Evolutionary conservation across 306 rosid genomes (phyloP), one percentile per base, ranked within the genome.

Genomic region (Ammopiptanthus mongolicus): DNA sequence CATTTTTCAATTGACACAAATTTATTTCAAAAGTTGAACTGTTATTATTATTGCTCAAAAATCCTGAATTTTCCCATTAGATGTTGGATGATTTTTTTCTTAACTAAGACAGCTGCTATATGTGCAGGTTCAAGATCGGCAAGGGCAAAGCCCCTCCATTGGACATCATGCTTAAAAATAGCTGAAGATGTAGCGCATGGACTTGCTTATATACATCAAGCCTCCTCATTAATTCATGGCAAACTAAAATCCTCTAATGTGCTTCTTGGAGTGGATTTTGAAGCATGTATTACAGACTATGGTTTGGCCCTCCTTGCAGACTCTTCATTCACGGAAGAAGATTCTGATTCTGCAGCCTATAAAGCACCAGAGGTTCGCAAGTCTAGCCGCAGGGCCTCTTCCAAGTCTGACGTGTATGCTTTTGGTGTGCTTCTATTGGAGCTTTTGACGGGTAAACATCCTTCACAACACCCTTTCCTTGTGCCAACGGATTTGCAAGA

Each of bases 91-190:
- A 61, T 70, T 15, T 11, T 11, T 63, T 63, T 76, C 39, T 19
- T 22, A 29, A 50, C 79, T 65, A 31, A 50, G 51, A 42, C 52
- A 50, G 23, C 68, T 89, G 78, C 31, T 52, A 53, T 58, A 42
- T 73, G 75, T 62, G 82, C 76, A 93, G 98, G 98, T 48, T 90
- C 97, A 10, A 86, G 87, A 81, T 87, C 97, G 50, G 70, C 91
- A 0, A 84, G 97, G 79, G 94, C 98, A 0, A 94, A 91, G 87
- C 97, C 98, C 41, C 85, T 94, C 14, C 98, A 94, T 79, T 94
- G 98, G 98, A 94, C 98, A 19, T 94, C 98, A 76, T 91, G 98
- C 82, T 81, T 94, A 70, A 94, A 94, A 88, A 91, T 94, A 78
- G 97, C 98, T 0, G 98, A 94, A 82, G 98, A 94, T 78, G 88